phyloP scores from a whole-genome alignment of 306 rosid genomes.

The Sophora flavescens region DNA sequence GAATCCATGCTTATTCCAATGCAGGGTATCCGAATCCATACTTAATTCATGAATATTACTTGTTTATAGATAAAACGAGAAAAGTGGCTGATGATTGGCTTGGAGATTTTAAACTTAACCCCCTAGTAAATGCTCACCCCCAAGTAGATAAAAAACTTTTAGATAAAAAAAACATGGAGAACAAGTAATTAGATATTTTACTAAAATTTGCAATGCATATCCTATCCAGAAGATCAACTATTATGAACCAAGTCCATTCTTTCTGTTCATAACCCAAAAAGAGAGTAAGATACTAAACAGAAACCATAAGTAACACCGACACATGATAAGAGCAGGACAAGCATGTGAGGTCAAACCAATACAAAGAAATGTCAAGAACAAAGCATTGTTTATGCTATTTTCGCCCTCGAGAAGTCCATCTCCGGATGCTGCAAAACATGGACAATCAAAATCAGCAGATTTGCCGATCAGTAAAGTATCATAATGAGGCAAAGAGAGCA shows the following conservation, averaged over 20 bases:
- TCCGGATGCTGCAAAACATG: constrained; percentile 85
- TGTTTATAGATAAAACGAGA: not conserved
- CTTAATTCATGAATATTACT: not conserved
- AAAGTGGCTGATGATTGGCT: not conserved
- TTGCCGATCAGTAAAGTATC: not conserved
- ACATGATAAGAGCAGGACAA: not conserved
- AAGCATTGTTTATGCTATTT: constrained; percentile 52
- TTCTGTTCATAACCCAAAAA: constrained; percentile 15
- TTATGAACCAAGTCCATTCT: not conserved
- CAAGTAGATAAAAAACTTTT: not conserved
- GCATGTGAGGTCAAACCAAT: not conserved
- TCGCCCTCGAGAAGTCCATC: constrained; percentile 89
- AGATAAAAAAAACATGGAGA: not conserved
- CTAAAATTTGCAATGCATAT: not conserved
- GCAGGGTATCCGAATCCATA: too few relatives aligned
- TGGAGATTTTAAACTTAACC: not conserved
- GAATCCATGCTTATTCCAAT: too few relatives aligned
- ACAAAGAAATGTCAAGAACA: not conserved
- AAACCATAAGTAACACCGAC: not conserved
- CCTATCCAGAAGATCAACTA: not conserved
- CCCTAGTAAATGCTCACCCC: not conserved
- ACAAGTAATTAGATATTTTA: not conserved
- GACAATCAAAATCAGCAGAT: not conserved
- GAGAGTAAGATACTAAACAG: not conserved
- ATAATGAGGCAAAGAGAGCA: not conserved